Conservation (phyloP, 352 stramenopile species). For the Chrysophaeum taylorii region DNA sequence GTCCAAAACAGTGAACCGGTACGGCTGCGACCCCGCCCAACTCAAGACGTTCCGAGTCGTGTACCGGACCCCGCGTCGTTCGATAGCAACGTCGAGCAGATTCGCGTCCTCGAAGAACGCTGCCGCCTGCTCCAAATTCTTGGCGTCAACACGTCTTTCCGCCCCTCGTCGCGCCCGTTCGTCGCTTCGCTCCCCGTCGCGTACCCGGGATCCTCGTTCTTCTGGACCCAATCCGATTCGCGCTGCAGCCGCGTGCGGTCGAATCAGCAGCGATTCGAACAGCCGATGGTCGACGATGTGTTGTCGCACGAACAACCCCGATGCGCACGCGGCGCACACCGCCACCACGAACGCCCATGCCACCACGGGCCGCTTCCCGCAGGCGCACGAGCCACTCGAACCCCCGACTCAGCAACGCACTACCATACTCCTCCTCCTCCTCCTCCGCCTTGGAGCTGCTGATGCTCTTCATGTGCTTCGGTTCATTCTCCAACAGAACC, state of each 20-base stretch:
- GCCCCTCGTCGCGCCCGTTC: neutral
- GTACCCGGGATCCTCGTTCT: neutral
- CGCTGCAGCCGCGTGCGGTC: neutral
- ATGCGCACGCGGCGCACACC: neutral
- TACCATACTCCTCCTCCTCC: too few relatives aligned
- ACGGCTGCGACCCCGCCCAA: neutral
- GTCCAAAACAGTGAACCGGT: neutral
- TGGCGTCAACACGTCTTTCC: neutral
- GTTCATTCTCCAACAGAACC: too few relatives aligned
- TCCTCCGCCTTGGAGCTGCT: too few relatives aligned
- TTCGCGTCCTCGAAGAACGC: neutral
- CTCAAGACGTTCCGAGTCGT: neutral
- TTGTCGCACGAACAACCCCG: neutral
- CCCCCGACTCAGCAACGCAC: too few relatives aligned
- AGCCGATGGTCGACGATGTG: too few relatives aligned
- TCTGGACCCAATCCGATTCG: neutral
- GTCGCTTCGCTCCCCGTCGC: neutral
- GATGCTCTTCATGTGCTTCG: too few relatives aligned
- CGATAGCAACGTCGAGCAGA: neutral
- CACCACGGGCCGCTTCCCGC: neutral
- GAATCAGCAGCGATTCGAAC: neutral
- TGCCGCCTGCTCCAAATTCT: neutral
- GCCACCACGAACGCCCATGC: neutral
- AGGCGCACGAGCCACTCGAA: too few relatives aligned
- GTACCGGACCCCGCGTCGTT: neutral